Evolutionary conservation across 1,139 yeast species (phyloP).

Genomic region (Yarrowia galli): DNA sequence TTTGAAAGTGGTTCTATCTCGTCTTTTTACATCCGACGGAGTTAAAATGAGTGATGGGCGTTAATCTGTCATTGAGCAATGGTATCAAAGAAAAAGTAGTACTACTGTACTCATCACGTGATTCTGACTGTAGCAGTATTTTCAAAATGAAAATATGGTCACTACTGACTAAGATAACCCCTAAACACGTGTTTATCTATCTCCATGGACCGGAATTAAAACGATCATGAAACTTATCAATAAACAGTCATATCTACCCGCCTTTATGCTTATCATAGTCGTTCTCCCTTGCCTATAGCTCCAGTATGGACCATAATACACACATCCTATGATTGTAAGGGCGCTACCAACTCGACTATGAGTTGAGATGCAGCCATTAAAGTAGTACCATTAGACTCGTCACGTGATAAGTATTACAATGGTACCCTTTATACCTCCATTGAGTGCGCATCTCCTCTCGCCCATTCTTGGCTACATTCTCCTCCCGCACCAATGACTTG

Average conservation of each 20-base stretch:
- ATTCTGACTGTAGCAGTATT: background rate
- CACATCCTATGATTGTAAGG: background rate
- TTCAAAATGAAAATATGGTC: background rate
- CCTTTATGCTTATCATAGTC: background rate
- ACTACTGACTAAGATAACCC: too few relatives aligned
- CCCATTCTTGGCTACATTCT: background rate
- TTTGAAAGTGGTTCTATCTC: background rate
- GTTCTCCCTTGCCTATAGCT: background rate
- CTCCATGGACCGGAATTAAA: background rate
- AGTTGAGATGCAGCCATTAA: background rate
- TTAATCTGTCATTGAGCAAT: too few relatives aligned
- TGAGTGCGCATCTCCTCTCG: background rate
- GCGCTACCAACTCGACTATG: background rate
- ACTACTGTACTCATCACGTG: background rate
- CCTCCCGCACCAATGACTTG: background rate
- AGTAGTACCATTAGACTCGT: background rate
- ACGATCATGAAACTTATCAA: background rate
- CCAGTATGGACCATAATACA: background rate
- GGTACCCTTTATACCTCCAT: background rate
- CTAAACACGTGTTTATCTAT: background rate
- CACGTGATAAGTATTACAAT: background rate
- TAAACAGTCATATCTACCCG: background rate
- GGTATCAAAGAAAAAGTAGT: too few relatives aligned
- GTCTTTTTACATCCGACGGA: slow-evolving; percentile 10
- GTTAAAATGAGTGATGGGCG: background rate